A percentile compares a stretch with the other conserved stretches of the same genome.
Conservation (phyloP, 331 rosid genomes). For the Erythrophleum ivorense region DNA sequence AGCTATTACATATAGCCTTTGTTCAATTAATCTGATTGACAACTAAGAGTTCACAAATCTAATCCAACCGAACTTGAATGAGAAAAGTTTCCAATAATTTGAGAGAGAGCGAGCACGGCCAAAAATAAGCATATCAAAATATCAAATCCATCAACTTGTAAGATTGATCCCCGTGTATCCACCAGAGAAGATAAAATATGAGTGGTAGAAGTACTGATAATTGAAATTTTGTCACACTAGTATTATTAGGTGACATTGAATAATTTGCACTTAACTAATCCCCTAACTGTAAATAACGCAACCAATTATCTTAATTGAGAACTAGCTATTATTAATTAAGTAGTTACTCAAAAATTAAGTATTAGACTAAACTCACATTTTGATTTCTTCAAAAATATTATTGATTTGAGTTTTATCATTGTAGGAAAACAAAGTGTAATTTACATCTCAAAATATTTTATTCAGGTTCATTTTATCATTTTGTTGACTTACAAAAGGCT, state of each 20-base stretch:
- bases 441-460: too few relatives aligned
- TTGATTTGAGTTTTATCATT: too few relatives aligned
- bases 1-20: not conserved
- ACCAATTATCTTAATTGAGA: not conserved
- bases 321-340: not conserved
- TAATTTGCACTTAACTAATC: not conserved
- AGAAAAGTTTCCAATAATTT: not conserved
- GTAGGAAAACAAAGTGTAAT: too few relatives aligned
- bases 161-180: not conserved
- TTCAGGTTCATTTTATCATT: too few relatives aligned
- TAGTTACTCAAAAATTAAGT: too few relatives aligned
- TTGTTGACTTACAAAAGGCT: too few relatives aligned
- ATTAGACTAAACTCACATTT: too few relatives aligned
- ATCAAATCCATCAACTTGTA: constrained; percentile 17
- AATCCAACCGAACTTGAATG: not conserved
- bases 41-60: not conserved
- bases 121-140: not conserved
- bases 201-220: constrained; percentile 16
- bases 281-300: too few relatives aligned
- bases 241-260: not conserved
- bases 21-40: not conserved
- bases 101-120: not conserved
- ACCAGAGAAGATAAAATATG: not conserved
- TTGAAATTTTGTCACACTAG: not conserved
- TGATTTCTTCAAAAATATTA: too few relatives aligned